Base-by-base conservation (phyloP, 1,284 basidiomycete genomes). In the Inonotus hispidus region DNA sequence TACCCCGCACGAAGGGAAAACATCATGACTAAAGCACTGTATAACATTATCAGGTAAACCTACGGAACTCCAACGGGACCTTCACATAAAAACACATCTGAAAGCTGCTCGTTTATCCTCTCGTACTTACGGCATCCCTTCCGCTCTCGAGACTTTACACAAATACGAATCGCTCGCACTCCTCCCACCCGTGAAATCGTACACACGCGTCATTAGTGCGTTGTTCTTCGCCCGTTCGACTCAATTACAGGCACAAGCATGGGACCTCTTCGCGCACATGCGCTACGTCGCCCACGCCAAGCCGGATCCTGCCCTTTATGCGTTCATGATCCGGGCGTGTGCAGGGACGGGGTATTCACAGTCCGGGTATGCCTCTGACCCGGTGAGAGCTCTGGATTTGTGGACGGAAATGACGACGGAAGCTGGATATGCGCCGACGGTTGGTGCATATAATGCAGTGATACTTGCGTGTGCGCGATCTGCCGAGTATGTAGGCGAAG, bases 211-310 rank as follows among this genome's bases (percentile, higher is more conserved):
- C 45, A 88, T 92, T 59, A 75, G 76, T 0, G 71, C 80, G 23
- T 83, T 92, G 32, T 81, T 88, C 65, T 77, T 77, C n/a, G 74
- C 76, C 3, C 69, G 74, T 56, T 73, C 78, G 32, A 73, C 82
- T 25, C 59, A 81, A 16, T 81, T 80, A 1, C 80, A 81, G 45
- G 87, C 89, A 0, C 85, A 92, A 63, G 94, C 92, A 0, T 97
- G 93, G 93, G 93, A 98, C 68, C 80, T 98, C 25, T 98, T 94
- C 71, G 79, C 91, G 1, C 95, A 98, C 71, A 97, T 98, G 92
- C 92, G 97, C 57, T 92, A 98, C 58, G 88, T 91, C 5, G 93
- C 95, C 0, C 94, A 99, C 69, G 87, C 93, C 0, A 75, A 78
- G 1, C 95, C 96, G 0, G 86, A 91, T 63, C 78, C 79, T 2